These are phyloP conservation scores for Sequoiadendron giganteum DNA, from an alignment of 75 land plant genomes.

Conservation along the genomic window DNA sequence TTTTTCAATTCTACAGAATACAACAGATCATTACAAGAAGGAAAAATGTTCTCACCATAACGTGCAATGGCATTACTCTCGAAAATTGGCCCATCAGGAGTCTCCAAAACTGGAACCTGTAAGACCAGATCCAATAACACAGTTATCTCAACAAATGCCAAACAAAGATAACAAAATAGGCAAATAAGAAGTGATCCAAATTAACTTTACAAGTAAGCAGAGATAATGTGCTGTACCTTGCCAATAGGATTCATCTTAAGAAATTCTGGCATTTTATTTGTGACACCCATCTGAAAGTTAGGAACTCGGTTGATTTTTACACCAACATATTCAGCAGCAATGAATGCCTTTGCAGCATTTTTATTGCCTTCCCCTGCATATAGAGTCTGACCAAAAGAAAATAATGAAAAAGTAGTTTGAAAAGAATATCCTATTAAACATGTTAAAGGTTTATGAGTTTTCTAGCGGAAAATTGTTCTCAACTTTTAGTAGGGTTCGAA, in stretches of 20 bases:
- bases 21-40: background rate
- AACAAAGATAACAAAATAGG: background rate
- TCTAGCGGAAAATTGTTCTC: too few relatives aligned
- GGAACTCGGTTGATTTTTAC: slow-evolving; percentile 54
- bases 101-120: slow-evolving; percentile 89
- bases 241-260: slow-evolving; percentile 93
- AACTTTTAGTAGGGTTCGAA: too few relatives aligned
- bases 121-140: background rate
- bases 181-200: too few relatives aligned
- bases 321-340: slow-evolving; percentile 83
- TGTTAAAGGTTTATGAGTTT: background rate
- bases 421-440: background rate
- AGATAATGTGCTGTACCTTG: slow-evolving; percentile 54
- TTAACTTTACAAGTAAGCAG: background rate
- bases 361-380: slow-evolving; percentile 61
- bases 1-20: background rate
- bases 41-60: slow-evolving; percentile 49
- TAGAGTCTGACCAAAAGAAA: slow-evolving; percentile 42
- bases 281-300: slow-evolving; percentile 83
- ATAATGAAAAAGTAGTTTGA: background rate
- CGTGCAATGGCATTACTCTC: slow-evolving; percentile 98
- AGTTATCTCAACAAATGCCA: background rate
- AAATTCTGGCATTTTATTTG: slow-evolving; percentile 86
- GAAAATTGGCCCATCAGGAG: slow-evolving; percentile 88
- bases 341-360: slow-evolving; percentile 73